Evolutionary conservation across 768 basidiomycete species (phyloP).

Genomic region (Rhizopogon vinicolor): DNA sequence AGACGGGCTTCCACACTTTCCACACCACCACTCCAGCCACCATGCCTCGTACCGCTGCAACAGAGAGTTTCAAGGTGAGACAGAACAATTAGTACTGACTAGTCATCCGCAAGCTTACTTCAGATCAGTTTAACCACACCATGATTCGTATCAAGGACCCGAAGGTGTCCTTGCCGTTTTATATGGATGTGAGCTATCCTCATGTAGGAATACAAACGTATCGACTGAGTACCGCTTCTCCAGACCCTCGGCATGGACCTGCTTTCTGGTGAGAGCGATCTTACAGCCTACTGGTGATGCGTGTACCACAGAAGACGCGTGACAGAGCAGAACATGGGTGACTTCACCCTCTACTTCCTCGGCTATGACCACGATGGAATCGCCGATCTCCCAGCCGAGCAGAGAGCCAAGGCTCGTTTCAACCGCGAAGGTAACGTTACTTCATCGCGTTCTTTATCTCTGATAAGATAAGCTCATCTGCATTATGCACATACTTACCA

Average conservation of each 20-base stretch:
- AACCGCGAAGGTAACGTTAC: constrained; percentile 57
- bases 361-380: constrained; percentile 64
- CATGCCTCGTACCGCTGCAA: constrained; percentile 65
- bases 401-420: constrained; percentile 46
- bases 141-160: constrained; percentile 91
- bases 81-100: background rate
- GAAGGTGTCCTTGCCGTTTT: constrained; percentile 75
- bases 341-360: constrained; percentile 84
- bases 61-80: constrained; percentile 57
- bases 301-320: constrained; percentile 2
- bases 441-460: background rate
- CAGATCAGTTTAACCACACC: constrained; percentile 73
- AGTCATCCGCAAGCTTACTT: constrained; percentile 1
- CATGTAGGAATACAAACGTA: background rate
- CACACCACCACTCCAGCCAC: constrained; percentile 14
- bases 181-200: constrained; percentile 51
- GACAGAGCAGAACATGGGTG: constrained; percentile 47
- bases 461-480: background rate
- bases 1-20: constrained; percentile 4
- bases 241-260: constrained; percentile 77
- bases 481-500: constrained; percentile 18
- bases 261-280: constrained; percentile 39
- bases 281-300: background rate
- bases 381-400: constrained; percentile 42
- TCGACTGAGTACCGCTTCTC: background rate